Percentiles rank a stretch among this genome's conserved stretches.
Evolutionary conservation across 2,329 filamentous ascomycete species (phyloP).

Genomic region (Alternaria dauci): DNA sequence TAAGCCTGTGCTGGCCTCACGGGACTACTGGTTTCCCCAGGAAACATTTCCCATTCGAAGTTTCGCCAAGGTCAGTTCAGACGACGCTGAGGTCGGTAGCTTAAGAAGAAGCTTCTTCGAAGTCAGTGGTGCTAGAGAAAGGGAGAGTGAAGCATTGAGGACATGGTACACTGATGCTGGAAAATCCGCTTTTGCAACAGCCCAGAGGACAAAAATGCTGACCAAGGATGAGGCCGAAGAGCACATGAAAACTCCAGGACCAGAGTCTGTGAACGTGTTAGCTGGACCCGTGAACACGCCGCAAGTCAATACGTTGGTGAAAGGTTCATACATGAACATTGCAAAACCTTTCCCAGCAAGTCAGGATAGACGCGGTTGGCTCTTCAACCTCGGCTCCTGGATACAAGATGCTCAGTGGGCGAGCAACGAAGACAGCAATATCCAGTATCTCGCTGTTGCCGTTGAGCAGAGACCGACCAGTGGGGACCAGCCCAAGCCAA

Average conservation of each 20-base stretch:
- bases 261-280: conserved; percentile 54
- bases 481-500: conserved; percentile 32
- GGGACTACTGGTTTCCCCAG: conserved; percentile 62
- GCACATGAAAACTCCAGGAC: conserved; percentile 54
- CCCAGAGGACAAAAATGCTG: conserved; percentile 53
- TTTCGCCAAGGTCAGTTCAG: conserved; percentile 1
- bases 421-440: conserved; percentile 52
- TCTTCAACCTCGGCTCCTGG: conserved; percentile 64
- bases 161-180: conserved; percentile 62
- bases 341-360: conserved; percentile 47
- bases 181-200: conserved; percentile 52
- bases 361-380: conserved; percentile 56
- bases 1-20: conserved; percentile 56
- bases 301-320: conserved; percentile 53
- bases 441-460: conserved; percentile 65
- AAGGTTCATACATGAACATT: conserved; percentile 56
- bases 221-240: conserved; percentile 46
- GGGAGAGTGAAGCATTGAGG: conserved; percentile 59
- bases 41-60: conserved; percentile 58
- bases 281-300: conserved; percentile 60
- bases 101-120: conserved; percentile 57
- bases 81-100: conserved; percentile 32
- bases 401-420: conserved; percentile 61
- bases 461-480: conserved; percentile 39
- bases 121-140: conserved; percentile 51